These are phyloP conservation scores for Uronychia binucleata DNA, from an alignment of 73 alveolate species.

Conservation along the genomic window DNA sequence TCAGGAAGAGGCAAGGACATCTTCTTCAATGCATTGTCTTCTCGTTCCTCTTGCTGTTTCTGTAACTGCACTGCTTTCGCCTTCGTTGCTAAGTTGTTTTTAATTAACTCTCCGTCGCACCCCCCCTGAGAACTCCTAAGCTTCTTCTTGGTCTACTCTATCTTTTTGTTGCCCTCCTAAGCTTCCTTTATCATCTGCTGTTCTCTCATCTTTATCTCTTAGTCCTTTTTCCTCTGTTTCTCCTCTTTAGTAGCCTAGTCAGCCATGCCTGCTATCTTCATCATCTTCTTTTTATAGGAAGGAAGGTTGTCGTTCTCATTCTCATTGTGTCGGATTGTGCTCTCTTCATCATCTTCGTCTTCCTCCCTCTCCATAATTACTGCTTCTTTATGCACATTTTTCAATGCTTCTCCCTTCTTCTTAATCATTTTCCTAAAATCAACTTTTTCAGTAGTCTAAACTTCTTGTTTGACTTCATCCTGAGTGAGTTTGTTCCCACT, in stretches of 20 bases:
- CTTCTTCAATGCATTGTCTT: not conserved
- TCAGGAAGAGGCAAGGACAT: not conserved
- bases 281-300: not conserved
- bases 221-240: not conserved
- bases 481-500: too few species aligned
- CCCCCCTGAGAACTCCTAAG: not conserved
- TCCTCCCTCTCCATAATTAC: not conserved
- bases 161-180: not conserved
- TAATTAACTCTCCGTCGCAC: not conserved
- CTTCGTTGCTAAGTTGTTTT: not conserved
- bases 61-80: not conserved
- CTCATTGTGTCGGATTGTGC: not conserved
- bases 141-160: not conserved
- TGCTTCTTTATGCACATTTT: not conserved
- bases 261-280: not conserved
- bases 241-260: not conserved
- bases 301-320: not conserved
- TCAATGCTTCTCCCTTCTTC: not conserved
- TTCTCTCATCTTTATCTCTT: not conserved
- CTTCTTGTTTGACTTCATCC: too few species aligned
- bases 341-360: not conserved
- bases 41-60: not conserved
- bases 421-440: not conserved
- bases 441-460: too few species aligned
- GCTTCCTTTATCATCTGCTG: not conserved